A percentile compares a stretch with the other conserved stretches of the same genome.
Conservation (phyloP, 257 asterid genomes). For the Misopates orontium region DNA sequence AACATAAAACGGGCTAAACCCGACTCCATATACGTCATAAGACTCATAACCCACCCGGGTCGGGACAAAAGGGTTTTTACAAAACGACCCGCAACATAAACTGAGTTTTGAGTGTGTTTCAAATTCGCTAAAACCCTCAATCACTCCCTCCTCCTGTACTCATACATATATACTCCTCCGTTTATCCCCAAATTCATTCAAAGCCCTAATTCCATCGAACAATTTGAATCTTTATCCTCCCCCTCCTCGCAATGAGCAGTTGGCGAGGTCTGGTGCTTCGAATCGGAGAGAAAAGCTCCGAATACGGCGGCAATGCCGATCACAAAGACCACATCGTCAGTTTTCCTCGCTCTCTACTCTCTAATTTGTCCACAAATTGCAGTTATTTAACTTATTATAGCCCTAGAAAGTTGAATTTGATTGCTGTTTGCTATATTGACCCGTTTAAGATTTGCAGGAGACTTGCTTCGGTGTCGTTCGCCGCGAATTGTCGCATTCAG, state of each 20-base stretch:
- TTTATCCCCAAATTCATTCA: conserved; percentile 24
- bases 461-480: conserved; percentile 84
- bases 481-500: conserved; percentile 75
- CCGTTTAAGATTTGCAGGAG: conserved; percentile 55
- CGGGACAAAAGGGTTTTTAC: not conserved
- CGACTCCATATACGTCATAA: too few species aligned
- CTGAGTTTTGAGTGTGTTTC: conserved; percentile 18
- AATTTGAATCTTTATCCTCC: conserved; percentile 7
- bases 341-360: conserved; percentile 10
- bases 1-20: too few species aligned
- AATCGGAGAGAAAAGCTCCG: conserved; percentile 87
- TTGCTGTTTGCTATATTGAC: conserved; percentile 9
- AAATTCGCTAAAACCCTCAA: conserved; percentile 30
- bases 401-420: conserved; percentile 4
- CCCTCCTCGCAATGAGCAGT: conserved; percentile 57
- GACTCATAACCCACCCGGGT: too few species aligned
- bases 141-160: conserved; percentile 10
- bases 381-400: too few species aligned
- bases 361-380: not conserved
- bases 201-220: too few species aligned
- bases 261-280: conserved; percentile 83
- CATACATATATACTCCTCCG: conserved; percentile 9
- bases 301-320: conserved; percentile 79
- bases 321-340: conserved; percentile 87
- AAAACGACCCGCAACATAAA: conserved; percentile 8